Conservation (phyloP, 2,329 filamentous ascomycete species). For the Aspergillus ibericus region DNA sequence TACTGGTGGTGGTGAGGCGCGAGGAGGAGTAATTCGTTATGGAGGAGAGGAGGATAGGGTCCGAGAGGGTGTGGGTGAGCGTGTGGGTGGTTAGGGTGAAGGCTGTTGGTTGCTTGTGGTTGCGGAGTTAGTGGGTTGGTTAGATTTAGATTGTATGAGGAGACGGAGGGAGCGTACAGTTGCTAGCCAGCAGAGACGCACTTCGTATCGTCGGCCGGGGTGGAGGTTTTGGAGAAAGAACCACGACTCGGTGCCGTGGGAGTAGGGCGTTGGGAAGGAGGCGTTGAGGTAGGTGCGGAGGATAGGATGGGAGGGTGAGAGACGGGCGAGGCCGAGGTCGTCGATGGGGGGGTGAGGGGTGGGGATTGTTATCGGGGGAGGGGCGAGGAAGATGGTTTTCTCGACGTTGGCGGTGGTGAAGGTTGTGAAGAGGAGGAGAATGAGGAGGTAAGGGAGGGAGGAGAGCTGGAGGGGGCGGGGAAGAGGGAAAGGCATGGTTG, state of each 20-base stretch:
- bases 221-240: constrained; percentile 69
- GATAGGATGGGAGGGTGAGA: constrained; percentile 59
- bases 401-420: constrained; percentile 70
- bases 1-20: constrained; percentile 40
- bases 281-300: constrained; percentile 66
- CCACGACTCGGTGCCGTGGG: constrained; percentile 70
- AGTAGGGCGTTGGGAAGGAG: constrained; percentile 61
- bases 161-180: constrained; percentile 61
- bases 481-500: constrained; percentile 15
- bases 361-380: constrained; percentile 58
- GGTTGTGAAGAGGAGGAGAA: constrained; percentile 18
- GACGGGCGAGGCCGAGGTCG: constrained; percentile 62
- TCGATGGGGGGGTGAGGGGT: constrained; percentile 57
- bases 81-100: constrained; percentile 70
- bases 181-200: constrained; percentile 89
- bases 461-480: constrained; percentile 19
- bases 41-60: constrained; percentile 63
- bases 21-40: constrained; percentile 62
- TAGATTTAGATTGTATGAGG: neutral
- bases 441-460: constrained; percentile 16
- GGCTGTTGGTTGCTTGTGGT: constrained; percentile 78
- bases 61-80: constrained; percentile 61
- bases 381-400: constrained; percentile 84
- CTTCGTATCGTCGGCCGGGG: constrained; percentile 79
- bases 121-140: constrained; percentile 17